Evolutionary conservation across 805 yeast genomes (phyloP).

Genomic region (Kluyveromyces dobzhanskii): DNA sequence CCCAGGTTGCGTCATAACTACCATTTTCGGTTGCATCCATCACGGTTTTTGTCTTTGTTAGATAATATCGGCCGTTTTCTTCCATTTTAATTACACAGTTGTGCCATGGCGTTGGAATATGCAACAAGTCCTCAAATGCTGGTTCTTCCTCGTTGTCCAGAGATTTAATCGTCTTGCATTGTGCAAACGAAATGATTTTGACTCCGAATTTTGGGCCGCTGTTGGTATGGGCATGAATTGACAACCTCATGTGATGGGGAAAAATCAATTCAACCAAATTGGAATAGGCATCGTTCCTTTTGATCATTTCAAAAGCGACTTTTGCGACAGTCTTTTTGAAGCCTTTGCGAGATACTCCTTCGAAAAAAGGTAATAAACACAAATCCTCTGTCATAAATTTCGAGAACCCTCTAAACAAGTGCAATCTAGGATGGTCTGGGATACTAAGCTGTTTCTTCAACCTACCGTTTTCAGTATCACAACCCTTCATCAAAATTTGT

Average conservation of each 20-base stretch:
- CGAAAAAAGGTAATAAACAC: conserved; percentile 33
- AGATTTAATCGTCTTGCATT: conserved; percentile 40
- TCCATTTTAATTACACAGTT: conserved; percentile 41
- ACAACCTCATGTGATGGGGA: conserved; percentile 51
- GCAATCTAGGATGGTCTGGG: conserved; percentile 46
- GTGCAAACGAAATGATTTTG: conserved; percentile 35
- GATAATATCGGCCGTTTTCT: conserved; percentile 26
- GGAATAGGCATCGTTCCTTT: conserved; percentile 56
- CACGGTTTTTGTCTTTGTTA: conserved; percentile 32
- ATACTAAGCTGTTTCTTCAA: conserved; percentile 52
- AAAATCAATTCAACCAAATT: conserved; percentile 51
- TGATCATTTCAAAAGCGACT: conserved; percentile 58
- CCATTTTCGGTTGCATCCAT: conserved; percentile 31
- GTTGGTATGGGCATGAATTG: conserved; percentile 55
- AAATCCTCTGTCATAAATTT: conserved; percentile 55
- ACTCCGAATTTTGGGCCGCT: conserved; percentile 55
- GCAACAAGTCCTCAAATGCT: conserved; percentile 42
- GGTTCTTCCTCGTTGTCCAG: conserved; percentile 35
- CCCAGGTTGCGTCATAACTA: conserved; percentile 30
- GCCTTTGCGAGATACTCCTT: conserved; percentile 35
- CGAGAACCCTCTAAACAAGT: conserved; percentile 48
- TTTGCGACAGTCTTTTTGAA: conserved; percentile 43
- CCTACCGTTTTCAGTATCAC: conserved; percentile 51
- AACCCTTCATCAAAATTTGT: conserved; percentile 36
- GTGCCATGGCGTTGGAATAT: conserved; percentile 64